Percentiles rank a stretch among this genome's conserved stretches.
These are phyloP conservation scores for Endocalyx cinctus DNA, from an alignment of 2,329 filamentous ascomycete species.

Conservation along the genomic window DNA sequence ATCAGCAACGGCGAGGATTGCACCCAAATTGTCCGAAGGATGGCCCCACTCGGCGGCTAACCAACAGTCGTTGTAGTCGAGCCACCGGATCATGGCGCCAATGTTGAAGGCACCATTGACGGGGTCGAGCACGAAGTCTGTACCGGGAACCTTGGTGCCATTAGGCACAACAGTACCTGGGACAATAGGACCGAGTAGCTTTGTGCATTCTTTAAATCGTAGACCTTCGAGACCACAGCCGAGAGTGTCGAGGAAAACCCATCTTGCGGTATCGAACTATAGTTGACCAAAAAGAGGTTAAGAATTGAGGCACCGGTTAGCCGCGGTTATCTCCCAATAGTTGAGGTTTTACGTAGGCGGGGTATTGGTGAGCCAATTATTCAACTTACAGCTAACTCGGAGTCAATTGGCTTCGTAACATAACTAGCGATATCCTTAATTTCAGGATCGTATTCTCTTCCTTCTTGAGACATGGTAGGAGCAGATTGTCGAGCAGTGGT, in stretches of 20 bases:
- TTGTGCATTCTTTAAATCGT: constrained; percentile 92
- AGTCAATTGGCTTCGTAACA: constrained; percentile 85
- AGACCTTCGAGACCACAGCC: constrained; percentile 95
- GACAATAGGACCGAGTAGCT: constrained; percentile 88
- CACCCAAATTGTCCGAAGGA: constrained; percentile 95
- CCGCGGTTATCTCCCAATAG: too few relatives aligned
- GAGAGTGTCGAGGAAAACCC: constrained; percentile 93
- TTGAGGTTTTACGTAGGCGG: constrained; percentile 11
- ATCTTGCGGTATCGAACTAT: constrained; percentile 91
- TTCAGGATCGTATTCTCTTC: constrained; percentile 77
- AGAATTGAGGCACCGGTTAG: too few relatives aligned
- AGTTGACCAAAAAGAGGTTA: constrained; percentile 5
- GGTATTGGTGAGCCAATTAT: constrained; percentile 1
- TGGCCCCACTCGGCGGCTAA: constrained; percentile 98
- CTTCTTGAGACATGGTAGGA: constrained; percentile 45
- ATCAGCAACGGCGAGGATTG: constrained; percentile 93
- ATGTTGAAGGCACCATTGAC: constrained; percentile 98
- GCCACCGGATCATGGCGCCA: constrained; percentile 96
- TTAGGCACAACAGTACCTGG: constrained; percentile 88
- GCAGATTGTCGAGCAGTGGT: constrained; percentile 43
- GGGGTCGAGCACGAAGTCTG: constrained; percentile 89
- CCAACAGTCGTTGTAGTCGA: constrained; percentile 99
- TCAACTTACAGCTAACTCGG: constrained; percentile 81
- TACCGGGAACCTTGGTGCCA: constrained; percentile 86
- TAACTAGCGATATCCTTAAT: constrained; percentile 94